phyloP scores from a whole-genome alignment of 2,329 filamentous ascomycete species.

The Calonectria pauciramosa region DNA sequence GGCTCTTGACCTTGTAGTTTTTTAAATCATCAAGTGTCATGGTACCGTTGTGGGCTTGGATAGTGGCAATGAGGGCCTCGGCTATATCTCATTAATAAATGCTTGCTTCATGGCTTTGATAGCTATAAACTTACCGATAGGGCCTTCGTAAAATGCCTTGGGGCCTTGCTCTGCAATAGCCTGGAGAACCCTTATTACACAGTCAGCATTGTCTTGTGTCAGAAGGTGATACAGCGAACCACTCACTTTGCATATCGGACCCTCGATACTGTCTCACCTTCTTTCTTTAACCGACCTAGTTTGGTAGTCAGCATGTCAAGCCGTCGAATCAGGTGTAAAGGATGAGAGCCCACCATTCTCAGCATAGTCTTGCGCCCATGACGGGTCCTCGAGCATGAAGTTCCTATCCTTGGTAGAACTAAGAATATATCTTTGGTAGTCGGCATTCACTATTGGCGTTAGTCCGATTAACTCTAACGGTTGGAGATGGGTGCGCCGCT shows the following conservation, averaged over 20 bases:
- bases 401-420: constrained; percentile 59
- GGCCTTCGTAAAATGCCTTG: constrained; percentile 80
- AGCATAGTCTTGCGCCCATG: constrained; percentile 91
- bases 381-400: constrained; percentile 81
- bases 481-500: constrained; percentile 6
- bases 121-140: constrained; percentile 61
- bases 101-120: neutral
- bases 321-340: neutral
- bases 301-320: constrained; percentile 13
- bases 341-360: constrained; percentile 70
- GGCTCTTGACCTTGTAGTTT: constrained; percentile 77
- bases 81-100: constrained; percentile 60
- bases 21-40: constrained; percentile 85
- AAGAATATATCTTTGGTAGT: constrained; percentile 81
- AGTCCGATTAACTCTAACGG: constrained; percentile 32
- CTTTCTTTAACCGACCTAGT: constrained; percentile 71
- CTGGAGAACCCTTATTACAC: constrained; percentile 71
- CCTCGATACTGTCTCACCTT: constrained; percentile 85
- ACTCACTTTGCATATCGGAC: constrained; percentile 77
- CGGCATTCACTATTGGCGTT: constrained; percentile 71
- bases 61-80: constrained; percentile 77
- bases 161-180: constrained; percentile 80
- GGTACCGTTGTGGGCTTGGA: constrained; percentile 81
- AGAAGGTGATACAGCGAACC: neutral
- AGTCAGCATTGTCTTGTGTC: constrained; percentile 15